Evolutionary conservation across 768 basidiomycete species (phyloP), one percentile per base, ranked within the genome.

Genomic region (Mycena albidolilacea): DNA sequence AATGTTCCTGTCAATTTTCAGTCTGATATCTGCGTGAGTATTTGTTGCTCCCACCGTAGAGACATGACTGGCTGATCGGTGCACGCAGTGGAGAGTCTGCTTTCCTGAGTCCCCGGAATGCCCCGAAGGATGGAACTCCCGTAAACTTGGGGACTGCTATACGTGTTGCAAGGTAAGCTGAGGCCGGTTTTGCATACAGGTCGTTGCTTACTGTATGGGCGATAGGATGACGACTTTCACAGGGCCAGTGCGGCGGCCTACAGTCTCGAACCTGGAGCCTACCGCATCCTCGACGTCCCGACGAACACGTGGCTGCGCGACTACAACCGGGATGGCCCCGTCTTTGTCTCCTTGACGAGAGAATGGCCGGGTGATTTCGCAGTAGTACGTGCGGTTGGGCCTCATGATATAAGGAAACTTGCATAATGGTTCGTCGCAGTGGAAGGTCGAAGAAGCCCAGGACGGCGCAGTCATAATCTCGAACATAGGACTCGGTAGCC

Each of bases 151-250:
- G 11, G 41, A 12, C 41, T 52, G 50, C 50, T 52, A 7, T 15
- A 52, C 50, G n/a, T 52, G 50, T 52, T 52, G 50, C 50, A 21
- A 8, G 19, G 50, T 52, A 21, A 52, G 50, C 50, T 21, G 19
- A 52, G 50, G 50, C 21, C 12, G 17, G n/a, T 52, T 21, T 19
- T 21, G 50, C 50, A 52, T 52, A 52, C 50, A 52, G 8, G n/a
- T 52, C n/a, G 50, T 52, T 52, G n/a, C 50, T 52, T 19, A 52
- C 50, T 52, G 50, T n/a, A 52, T 19, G 50, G 50, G 50, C 21
- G 46, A 43, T 43, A 43, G 41, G 19, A 7, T 21, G n/a, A 52
- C 7, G 23, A 23, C 23, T 23, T 23, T 23, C 23, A 23, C 23
- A 23, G 23, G 1, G 23, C 23, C 23, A 23, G 23, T 23, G 23